phyloP scores from a whole-genome alignment of 2,329 filamentous ascomycete genomes.

The Colletotrichum acutatum region DNA sequence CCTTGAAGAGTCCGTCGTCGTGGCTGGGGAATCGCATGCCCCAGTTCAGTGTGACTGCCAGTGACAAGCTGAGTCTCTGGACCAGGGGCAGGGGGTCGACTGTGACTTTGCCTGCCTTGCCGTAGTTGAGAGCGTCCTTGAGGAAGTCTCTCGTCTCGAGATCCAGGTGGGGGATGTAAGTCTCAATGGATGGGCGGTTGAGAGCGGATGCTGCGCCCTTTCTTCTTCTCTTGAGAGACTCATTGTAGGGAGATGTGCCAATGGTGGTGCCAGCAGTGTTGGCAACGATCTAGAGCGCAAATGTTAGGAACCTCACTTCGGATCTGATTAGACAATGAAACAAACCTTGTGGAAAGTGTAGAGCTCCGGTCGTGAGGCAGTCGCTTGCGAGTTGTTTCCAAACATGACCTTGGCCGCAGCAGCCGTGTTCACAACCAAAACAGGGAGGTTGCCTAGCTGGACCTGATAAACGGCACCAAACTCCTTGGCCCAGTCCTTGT shows the following conservation, averaged over 20 bases:
- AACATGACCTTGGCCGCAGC: constrained; percentile 72
- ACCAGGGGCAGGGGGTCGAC: constrained; percentile 72
- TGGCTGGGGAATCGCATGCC: constrained; percentile 58
- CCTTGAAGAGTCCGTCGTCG: constrained; percentile 34
- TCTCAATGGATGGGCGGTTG: constrained; percentile 72
- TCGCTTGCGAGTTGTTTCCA: constrained; percentile 73
- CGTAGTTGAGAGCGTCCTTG: constrained; percentile 69
- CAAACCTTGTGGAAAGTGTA: constrained; percentile 66
- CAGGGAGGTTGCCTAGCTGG: constrained; percentile 59
- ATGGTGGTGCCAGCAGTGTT: constrained; percentile 54
- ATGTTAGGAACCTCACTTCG: neutral
- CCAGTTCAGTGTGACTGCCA: constrained; percentile 72
- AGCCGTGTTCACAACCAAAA: constrained; percentile 75
- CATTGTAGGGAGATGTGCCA: constrained; percentile 76
- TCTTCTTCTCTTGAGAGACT: constrained; percentile 71
- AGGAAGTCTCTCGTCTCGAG: constrained; percentile 69
- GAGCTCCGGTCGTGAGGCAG: constrained; percentile 73
- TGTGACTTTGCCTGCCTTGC: constrained; percentile 63
- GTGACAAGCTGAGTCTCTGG: constrained; percentile 72
- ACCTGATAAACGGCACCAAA: constrained; percentile 48
- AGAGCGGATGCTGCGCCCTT: constrained; percentile 75
- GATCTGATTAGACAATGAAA: neutral
- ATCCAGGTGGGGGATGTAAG: constrained; percentile 65
- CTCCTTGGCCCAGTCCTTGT: constrained; percentile 42
- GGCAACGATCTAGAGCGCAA: constrained; percentile 55